These are phyloP conservation scores for Picea sitchensis DNA, from an alignment of 75 land plant genomes.

Conservation along the genomic window DNA sequence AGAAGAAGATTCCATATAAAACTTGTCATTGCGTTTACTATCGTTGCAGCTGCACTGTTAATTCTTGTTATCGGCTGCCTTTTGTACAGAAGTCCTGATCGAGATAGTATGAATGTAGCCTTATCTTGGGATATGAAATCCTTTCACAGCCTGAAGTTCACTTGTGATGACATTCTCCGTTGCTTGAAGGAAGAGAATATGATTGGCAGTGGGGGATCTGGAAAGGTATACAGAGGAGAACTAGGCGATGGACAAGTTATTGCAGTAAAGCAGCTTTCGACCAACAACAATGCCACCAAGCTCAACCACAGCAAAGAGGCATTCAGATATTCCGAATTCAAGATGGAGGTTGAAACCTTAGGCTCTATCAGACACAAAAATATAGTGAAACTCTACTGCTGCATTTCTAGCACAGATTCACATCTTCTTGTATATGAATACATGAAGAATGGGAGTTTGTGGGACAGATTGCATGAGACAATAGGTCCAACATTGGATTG, in stretches of 20 bases:
- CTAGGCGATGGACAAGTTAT: conserved; percentile 55
- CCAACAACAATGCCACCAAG: too few relatives aligned
- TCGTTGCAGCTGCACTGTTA: neutral
- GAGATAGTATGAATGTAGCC: neutral
- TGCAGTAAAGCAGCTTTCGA: conserved; percentile 89
- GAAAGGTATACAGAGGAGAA: conserved; percentile 74
- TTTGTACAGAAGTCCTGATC: neutral
- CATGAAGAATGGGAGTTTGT: conserved; percentile 52
- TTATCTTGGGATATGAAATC: conserved; percentile 51
- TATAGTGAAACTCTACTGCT: conserved; percentile 79
- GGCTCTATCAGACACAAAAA: conserved; percentile 80
- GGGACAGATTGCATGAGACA: neutral
- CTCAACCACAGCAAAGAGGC: too few relatives aligned
- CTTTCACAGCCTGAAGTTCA: conserved; percentile 57
- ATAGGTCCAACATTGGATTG: neutral
- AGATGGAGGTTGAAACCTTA: too few relatives aligned
- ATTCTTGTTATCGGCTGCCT: neutral
- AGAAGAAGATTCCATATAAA: neutral
- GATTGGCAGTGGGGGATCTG: conserved; percentile 81
- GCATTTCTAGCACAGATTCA: conserved; percentile 51
- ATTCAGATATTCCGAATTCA: too few relatives aligned
- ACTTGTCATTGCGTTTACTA: neutral
- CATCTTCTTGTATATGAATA: conserved; percentile 81
- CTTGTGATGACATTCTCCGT: conserved; percentile 47
- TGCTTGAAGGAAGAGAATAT: conserved; percentile 69